Conservation (phyloP, 192 early-diverging fungal genomes). For the Backusella sp. region DNA sequence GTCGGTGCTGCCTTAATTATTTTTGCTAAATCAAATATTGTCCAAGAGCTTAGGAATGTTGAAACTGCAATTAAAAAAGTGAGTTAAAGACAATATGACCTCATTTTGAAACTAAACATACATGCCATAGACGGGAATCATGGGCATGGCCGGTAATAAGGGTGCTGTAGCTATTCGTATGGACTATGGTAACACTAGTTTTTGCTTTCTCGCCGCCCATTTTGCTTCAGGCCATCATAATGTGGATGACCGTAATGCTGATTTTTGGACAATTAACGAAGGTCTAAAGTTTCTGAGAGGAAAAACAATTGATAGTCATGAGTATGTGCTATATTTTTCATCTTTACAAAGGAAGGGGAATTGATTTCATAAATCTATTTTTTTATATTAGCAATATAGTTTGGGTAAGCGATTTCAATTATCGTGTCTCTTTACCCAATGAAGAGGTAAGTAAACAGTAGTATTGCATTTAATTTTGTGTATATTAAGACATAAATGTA, state of each 20-base stretch:
- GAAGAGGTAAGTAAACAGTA: conserved; percentile 55
- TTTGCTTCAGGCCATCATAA: conserved; percentile 82
- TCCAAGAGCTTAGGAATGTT: conserved; percentile 74
- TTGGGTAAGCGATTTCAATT: conserved; percentile 96
- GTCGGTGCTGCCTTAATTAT: conserved; percentile 90
- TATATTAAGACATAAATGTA: conserved; percentile 11
- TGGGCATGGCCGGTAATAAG: conserved; percentile 97
- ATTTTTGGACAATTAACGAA: conserved; percentile 77
- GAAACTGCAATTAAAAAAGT: conserved; percentile 83
- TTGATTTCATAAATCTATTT: neutral
- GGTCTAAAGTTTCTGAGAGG: conserved; percentile 74
- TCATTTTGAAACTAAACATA: neutral
- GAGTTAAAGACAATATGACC: neutral
- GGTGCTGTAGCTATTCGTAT: conserved; percentile 92
- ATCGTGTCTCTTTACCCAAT: conserved; percentile 75
- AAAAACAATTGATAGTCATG: conserved; percentile 71
- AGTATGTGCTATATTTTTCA: conserved; percentile 48
- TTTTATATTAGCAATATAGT: conserved; percentile 49
- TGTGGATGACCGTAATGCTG: conserved; percentile 78
- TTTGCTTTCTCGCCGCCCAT: conserved; percentile 93
- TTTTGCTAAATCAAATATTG: conserved; percentile 72
- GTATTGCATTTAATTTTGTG: neutral
- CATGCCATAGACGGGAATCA: conserved; percentile 75
- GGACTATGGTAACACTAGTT: conserved; percentile 79
- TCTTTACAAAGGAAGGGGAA: neutral